A percentile compares a stretch with the other conserved stretches of the same genome.
Conservation (phyloP, 371 early-diverging fungal genomes). For the Entomophthora muscae region DNA sequence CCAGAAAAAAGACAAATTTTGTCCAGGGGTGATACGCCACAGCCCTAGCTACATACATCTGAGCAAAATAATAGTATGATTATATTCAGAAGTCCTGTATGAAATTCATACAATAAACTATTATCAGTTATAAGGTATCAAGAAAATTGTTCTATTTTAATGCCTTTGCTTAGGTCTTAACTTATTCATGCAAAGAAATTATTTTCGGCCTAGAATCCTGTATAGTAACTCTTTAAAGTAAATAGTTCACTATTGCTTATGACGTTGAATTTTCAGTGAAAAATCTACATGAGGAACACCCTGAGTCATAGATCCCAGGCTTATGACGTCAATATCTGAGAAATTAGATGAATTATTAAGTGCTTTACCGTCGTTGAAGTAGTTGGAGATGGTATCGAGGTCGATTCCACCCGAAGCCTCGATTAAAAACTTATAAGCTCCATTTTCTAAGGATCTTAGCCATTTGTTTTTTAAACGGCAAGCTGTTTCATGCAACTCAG, state of each 20-base stretch:
- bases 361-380: conserved; percentile 56
- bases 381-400: conserved; percentile 58
- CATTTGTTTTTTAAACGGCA: conserved; percentile 56
- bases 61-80: too few species aligned
- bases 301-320: conserved; percentile 84
- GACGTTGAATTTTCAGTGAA: conserved; percentile 64
- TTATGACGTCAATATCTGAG: conserved; percentile 75
- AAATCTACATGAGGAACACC: conserved; percentile 92
- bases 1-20: too few species aligned
- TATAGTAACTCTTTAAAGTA: too few species aligned
- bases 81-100: too few species aligned
- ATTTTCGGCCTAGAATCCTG: too few species aligned
- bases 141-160: too few species aligned
- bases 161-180: too few species aligned
- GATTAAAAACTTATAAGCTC: conserved; percentile 39
- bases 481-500: conserved; percentile 40
- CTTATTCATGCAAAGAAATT: too few species aligned
- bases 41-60: too few species aligned
- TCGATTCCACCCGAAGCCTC: conserved; percentile 94
- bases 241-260: background rate
- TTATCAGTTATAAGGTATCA: too few species aligned
- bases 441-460: background rate
- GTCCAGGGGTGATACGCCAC: too few species aligned
- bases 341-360: conserved; percentile 5
- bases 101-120: too few species aligned